Conservation (phyloP, 2,329 filamentous ascomycete species). For the Colletotrichum sp. region DNA sequence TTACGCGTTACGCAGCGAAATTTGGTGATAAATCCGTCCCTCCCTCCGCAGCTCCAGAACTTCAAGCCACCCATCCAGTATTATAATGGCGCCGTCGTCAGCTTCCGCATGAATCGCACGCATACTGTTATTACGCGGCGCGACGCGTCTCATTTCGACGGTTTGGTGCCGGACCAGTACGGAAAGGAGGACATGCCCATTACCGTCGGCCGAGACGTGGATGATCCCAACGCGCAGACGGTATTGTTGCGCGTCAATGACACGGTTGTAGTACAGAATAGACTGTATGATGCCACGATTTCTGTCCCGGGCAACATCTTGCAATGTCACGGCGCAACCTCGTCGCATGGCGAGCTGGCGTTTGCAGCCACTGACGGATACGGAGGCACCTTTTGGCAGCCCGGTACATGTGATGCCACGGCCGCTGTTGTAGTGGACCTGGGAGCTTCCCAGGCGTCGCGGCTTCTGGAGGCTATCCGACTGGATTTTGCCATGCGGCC, state of each 20-base stretch:
- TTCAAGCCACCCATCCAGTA: conserved; percentile 39
- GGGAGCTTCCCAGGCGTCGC: neutral
- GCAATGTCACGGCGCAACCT: neutral
- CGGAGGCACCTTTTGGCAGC: neutral
- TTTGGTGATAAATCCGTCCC: conserved; percentile 66
- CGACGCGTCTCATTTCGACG: neutral
- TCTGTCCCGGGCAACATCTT: neutral
- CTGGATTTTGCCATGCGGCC: neutral
- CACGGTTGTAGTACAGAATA: neutral
- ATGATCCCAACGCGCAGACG: neutral
- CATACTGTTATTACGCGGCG: conserved; percentile 25
- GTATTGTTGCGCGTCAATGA: neutral
- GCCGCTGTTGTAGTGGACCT: neutral
- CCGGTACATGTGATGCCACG: neutral
- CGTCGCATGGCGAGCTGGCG: neutral
- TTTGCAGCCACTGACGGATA: neutral
- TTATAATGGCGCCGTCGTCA: conserved; percentile 35
- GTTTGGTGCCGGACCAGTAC: neutral
- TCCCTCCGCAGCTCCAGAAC: conserved; percentile 60
- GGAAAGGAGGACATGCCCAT: neutral
- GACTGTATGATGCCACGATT: neutral
- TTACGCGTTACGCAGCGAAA: conserved; percentile 63
- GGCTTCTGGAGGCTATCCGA: neutral
- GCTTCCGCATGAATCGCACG: conserved; percentile 28
- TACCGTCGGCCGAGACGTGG: neutral